Conservation (phyloP, 768 basidiomycete genomes). For the Tulasnella sp. region DNA sequence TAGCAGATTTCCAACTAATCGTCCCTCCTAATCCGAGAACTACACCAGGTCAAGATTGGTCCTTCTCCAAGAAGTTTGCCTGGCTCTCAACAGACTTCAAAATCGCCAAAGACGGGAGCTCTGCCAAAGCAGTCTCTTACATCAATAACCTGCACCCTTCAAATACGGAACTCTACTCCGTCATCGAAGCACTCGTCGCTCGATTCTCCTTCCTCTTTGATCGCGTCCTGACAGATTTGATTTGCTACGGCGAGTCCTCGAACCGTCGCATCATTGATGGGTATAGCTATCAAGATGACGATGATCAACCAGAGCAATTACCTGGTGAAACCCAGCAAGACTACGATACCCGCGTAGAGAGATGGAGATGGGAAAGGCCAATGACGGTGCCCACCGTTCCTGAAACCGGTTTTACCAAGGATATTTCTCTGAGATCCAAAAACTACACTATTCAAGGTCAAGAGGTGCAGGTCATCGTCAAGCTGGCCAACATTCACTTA, state of each 20-base stretch:
- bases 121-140: constrained; percentile 14
- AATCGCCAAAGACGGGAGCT: background rate
- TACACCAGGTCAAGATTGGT: background rate
- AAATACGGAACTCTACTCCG: constrained; percentile 18
- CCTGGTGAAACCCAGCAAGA: background rate
- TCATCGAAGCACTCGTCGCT: constrained; percentile 19
- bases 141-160: constrained; percentile 30
- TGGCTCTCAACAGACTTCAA: constrained; percentile 28
- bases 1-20: background rate
- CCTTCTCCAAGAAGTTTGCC: constrained; percentile 26
- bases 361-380: background rate
- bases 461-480: constrained; percentile 44
- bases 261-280: background rate
- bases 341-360: background rate
- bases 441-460: constrained; percentile 1
- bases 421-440: background rate
- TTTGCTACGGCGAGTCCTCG: background rate
- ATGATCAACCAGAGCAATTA: background rate
- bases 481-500: constrained; percentile 45
- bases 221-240: constrained; percentile 25
- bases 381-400: constrained; percentile 25
- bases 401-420: background rate
- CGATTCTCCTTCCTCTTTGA: constrained; percentile 26
- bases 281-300: constrained; percentile 3
- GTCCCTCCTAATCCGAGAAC: background rate